phyloP scores from a whole-genome alignment of 257 asterid genomes.

The Nicotiana tomentosiformis region DNA sequence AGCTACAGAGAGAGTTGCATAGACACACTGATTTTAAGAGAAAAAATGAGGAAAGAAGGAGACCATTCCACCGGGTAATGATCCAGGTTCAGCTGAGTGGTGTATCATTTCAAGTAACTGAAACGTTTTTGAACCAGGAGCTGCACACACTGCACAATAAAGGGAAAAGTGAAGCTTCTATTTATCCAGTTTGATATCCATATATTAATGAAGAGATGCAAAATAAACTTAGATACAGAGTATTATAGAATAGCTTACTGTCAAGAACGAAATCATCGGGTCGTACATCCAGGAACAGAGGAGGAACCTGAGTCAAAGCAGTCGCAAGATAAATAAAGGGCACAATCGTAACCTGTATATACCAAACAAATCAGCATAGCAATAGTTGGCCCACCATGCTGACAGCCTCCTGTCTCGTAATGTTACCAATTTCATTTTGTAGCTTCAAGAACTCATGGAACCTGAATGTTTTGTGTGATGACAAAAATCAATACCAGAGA shows the following conservation, averaged over 20 bases:
- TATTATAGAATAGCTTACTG: conserved; percentile 57
- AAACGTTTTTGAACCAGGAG: conserved; percentile 98
- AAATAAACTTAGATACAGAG: background rate
- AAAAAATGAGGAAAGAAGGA: background rate
- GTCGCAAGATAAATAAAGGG: background rate
- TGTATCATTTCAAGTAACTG: conserved; percentile 97
- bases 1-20: conserved; percentile 10
- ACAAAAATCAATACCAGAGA: conserved; percentile 3
- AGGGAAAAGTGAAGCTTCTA: conserved; percentile 18
- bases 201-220: background rate
- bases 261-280: conserved; percentile 94
- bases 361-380: conserved; percentile 14
- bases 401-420: conserved; percentile 96
- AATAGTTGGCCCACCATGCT: conserved; percentile 74
- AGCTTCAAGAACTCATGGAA: conserved; percentile 91
- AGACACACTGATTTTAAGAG: conserved; percentile 10
- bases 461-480: conserved; percentile 44
- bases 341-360: background rate
- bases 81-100: conserved; percentile 58
- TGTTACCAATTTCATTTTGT: conserved; percentile 93
- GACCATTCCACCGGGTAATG: conserved; percentile 92
- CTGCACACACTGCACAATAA: conserved; percentile 93
- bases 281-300: conserved; percentile 87
- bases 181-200: conserved; percentile 4
- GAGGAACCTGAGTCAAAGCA: conserved; percentile 80